Conservation (phyloP, 2,329 filamentous ascomycete genomes). For the Didymella pinodella region DNA sequence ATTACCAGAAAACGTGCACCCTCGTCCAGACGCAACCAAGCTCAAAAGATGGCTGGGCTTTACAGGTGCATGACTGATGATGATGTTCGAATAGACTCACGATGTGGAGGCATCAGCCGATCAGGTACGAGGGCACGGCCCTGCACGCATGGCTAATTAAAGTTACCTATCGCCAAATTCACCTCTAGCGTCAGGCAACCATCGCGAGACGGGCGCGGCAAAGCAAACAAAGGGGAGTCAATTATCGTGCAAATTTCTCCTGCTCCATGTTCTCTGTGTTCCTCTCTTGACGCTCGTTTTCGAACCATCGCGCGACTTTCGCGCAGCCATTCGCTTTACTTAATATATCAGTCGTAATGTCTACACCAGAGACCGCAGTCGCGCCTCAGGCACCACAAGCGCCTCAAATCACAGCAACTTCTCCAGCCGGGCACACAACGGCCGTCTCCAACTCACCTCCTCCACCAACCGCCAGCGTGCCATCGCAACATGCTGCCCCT, state of each 20-base stretch:
- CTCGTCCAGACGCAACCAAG: not conserved
- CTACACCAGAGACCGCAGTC: constrained; percentile 6
- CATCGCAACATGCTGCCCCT: not conserved
- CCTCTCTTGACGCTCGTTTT: constrained; percentile 8
- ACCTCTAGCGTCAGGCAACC: constrained; percentile 24
- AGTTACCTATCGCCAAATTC: constrained; percentile 15
- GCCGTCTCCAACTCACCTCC: not conserved
- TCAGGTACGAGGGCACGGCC: constrained; percentile 13
- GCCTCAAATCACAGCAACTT: constrained; percentile 18
- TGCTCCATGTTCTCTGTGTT: constrained; percentile 1
- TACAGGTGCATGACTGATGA: constrained; percentile 4
- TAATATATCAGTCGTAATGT: constrained; percentile 13
- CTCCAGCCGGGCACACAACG: constrained; percentile 12
- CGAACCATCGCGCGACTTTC: constrained; percentile 6
- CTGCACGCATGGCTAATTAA: constrained; percentile 14
- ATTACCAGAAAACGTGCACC: not conserved
- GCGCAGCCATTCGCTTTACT: constrained; percentile 21
- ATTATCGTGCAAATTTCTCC: constrained; percentile 9
- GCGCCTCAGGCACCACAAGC: constrained; percentile 11
- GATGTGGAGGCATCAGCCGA: constrained; percentile 8
- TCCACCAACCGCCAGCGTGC: not conserved
- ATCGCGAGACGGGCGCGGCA: constrained; percentile 11
- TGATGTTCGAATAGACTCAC: constrained; percentile 10
- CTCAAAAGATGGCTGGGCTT: not conserved
- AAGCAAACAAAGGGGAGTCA: constrained; percentile 14